Evolutionary conservation across 805 yeast genomes (phyloP), one percentile per base, ranked within the genome.

Genomic region (Candida awuae): DNA sequence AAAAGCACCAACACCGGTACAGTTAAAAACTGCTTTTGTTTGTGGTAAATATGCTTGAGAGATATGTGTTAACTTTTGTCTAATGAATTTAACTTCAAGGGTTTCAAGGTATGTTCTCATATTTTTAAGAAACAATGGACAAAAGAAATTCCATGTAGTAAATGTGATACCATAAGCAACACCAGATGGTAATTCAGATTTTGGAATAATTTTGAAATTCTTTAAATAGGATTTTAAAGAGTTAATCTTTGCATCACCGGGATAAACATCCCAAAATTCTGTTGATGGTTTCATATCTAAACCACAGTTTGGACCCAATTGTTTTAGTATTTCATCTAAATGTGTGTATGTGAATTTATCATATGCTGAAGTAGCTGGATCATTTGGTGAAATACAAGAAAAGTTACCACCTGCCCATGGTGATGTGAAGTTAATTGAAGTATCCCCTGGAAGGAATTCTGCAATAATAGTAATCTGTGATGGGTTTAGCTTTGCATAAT

Each of bases 361-460:
- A 48, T 65, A 75, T 4, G 50, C 54, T 35, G 77, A 50, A 0
- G 72, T 63, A 15, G 60, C 65, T 2, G 57, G 58, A 48, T 77
- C 82, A 42, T 70, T 66, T 1, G 77, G 81, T 0, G 82, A 70
- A 35, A 80, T 77, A 44, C 72, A 65, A 3, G 77, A 68, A 49
- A 74, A 75, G 53, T 75, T 74, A 6, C 76, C 80, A 21, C 81
- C 80, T 1, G 94, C 94, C 73, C 80, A 80, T 1, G 94, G 94
- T 0, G 88, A 80, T 2, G 94, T 77, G 56, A 77, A 84, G 37
- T 73, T 67, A 39, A 73, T 72, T 3, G 86, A 76, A 47, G 73
- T 79, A 51, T 84, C 94, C 3, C 94, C 94, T 3, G 94, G 92
- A 20, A 79, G 56, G 49, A 68, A 72, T 51, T 80, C 73, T 8